Conservation (phyloP, 768 basidiomycete genomes). For the Podaxis carcinomalis region DNA sequence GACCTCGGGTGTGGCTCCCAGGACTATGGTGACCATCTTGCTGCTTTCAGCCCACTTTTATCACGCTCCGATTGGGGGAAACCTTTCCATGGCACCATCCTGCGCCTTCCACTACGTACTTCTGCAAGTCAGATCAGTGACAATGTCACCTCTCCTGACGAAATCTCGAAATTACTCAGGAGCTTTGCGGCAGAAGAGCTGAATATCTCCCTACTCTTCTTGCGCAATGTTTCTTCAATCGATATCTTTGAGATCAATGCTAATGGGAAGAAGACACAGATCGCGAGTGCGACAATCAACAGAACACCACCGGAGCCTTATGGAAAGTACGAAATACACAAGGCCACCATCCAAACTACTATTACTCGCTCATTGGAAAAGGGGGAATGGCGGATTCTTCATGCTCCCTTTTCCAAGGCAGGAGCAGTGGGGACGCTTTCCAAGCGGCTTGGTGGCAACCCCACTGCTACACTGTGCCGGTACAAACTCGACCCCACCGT, state of each 20-base stretch:
- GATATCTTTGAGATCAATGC: conserved; percentile 34
- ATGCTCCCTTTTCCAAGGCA: conserved; percentile 22
- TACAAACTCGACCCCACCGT: conserved; percentile 40
- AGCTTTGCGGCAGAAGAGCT: conserved; percentile 39
- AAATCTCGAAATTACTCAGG: conserved; percentile 33
- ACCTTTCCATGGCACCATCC: conserved; percentile 35
- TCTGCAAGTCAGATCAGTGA: conserved; percentile 29
- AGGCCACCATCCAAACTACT: conserved; percentile 13
- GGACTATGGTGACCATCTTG: conserved; percentile 26
- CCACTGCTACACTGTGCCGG: conserved; percentile 20
- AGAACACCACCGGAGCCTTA: conserved; percentile 8
- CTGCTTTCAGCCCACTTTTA: conserved; percentile 25
- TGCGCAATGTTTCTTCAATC: conserved; percentile 34
- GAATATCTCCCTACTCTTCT: conserved; percentile 37
- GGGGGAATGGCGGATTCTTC: conserved; percentile 31
- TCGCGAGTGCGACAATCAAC: not conserved
- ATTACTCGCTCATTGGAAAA: conserved; percentile 4
- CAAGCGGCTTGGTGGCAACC: conserved; percentile 20
- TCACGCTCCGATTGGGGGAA: conserved; percentile 12
- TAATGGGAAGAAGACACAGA: conserved; percentile 14
- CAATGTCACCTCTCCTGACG: conserved; percentile 24
- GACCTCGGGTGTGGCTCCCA: conserved; percentile 20
- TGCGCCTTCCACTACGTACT: conserved; percentile 43
- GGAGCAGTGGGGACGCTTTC: conserved; percentile 24
- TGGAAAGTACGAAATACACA: conserved; percentile 1